These are phyloP conservation scores for Rhizophlyctis rosea DNA, from an alignment of 192 early-diverging fungal species.

Conservation along the genomic window DNA sequence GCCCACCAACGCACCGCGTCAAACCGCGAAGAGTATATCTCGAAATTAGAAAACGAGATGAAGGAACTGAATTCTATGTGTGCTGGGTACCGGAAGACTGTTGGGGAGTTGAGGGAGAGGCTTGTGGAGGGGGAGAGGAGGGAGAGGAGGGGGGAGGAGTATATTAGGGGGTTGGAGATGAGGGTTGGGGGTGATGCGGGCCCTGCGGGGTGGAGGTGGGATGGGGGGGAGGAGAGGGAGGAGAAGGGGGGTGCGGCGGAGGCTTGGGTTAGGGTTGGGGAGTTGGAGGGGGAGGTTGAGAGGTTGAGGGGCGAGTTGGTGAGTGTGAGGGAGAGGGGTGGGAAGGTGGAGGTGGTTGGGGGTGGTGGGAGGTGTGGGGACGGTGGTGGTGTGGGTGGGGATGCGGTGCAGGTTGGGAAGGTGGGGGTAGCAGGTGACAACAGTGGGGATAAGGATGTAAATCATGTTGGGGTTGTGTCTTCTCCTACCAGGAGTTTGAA, in stretches of 20 bases:
- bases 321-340: background rate
- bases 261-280: background rate
- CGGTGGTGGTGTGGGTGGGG: background rate
- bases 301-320: background rate
- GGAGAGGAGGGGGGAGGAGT: constrained; percentile 16
- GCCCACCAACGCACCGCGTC: background rate
- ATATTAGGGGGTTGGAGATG: constrained; percentile 21
- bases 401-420: background rate
- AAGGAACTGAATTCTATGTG: constrained; percentile 4
- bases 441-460: too few relatives aligned
- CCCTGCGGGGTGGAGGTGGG: background rate
- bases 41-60: constrained; percentile 2
- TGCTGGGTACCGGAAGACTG: background rate
- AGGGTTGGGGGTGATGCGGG: constrained; percentile 3
- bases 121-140: background rate
- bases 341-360: background rate
- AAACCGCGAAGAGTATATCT: background rate
- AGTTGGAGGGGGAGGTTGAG: constrained; percentile 5
- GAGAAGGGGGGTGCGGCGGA: background rate
- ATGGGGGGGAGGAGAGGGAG: background rate
- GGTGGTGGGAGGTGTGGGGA: background rate
- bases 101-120: background rate
- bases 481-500: too few relatives aligned
- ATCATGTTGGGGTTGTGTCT: too few relatives aligned
- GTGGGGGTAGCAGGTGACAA: too few relatives aligned